Percentiles rank a stretch among this genome's conserved stretches.
Conservation (phyloP, 1,284 basidiomycete genomes). For the Anthracocystis panici-leucophaei region DNA sequence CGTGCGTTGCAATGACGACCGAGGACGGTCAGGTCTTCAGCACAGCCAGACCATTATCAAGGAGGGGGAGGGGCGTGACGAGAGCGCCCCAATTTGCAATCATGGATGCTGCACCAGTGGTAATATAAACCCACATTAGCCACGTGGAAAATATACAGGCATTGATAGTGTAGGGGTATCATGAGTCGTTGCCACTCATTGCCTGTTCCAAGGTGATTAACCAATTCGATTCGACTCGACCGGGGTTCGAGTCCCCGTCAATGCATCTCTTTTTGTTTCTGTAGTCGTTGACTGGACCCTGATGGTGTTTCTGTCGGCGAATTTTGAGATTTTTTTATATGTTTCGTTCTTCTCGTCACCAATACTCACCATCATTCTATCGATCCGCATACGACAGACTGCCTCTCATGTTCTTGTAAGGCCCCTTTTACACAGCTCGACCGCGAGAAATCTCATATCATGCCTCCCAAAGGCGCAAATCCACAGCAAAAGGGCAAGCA, state of each 20-base stretch:
- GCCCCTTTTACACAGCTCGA: background rate
- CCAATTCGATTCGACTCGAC: conserved; percentile 55
- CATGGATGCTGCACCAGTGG: conserved; percentile 6
- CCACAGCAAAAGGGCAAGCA: conserved; percentile 23
- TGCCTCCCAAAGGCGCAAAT: conserved; percentile 11
- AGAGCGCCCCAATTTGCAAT: background rate
- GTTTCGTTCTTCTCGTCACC: background rate
- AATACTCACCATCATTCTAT: background rate
- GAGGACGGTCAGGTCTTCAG: too few species aligned
- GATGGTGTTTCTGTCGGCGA: background rate
- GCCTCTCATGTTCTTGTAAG: background rate
- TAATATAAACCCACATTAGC: too few species aligned
- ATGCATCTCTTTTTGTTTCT: conserved; percentile 36
- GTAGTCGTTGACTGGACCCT: background rate
- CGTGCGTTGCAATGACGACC: too few species aligned
- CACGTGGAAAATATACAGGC: conserved; percentile 18
- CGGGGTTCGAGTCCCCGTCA: conserved; percentile 61
- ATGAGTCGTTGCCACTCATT: conserved; percentile 54
- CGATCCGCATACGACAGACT: background rate
- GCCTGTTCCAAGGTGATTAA: conserved; percentile 22
- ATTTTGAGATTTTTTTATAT: conserved; percentile 1
- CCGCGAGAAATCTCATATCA: background rate
- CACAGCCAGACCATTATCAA: background rate
- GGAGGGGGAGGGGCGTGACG: conserved; percentile 2
- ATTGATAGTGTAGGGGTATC: conserved; percentile 53